A percentile compares a stretch with the other conserved stretches of the same genome.
Evolutionary conservation across 495 filamentous ascomycete species (phyloP).

Genomic region (Haplographium delicatum): DNA sequence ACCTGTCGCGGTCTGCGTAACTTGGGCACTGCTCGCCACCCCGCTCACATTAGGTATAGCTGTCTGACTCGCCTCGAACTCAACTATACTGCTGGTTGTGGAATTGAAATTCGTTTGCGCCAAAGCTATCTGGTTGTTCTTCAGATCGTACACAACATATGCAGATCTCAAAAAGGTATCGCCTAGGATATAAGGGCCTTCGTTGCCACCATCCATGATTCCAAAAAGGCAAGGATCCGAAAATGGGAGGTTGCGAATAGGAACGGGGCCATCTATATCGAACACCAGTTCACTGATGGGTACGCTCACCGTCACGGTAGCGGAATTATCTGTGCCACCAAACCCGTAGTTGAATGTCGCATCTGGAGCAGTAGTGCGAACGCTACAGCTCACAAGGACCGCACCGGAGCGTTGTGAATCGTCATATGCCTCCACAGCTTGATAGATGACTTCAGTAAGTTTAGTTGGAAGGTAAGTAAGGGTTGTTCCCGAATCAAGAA

Average conservation of each 20-base stretch:
- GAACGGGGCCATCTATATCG: constrained; percentile 34
- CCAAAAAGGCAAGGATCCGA: constrained; percentile 30
- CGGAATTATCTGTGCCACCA: constrained; percentile 51
- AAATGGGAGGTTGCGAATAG: constrained; percentile 25
- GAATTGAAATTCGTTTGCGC: constrained; percentile 83
- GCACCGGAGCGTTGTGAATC: constrained; percentile 38
- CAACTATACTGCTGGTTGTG: constrained; percentile 43
- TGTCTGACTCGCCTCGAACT: constrained; percentile 29
- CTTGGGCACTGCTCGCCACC: constrained; percentile 33
- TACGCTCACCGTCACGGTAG: constrained; percentile 59
- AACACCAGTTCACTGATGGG: constrained; percentile 72
- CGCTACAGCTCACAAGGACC: constrained; percentile 41
- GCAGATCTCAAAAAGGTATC: constrained; percentile 91
- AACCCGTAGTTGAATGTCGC: constrained; percentile 48
- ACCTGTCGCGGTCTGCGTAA: constrained; percentile 19
- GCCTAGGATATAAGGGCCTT: constrained; percentile 46
- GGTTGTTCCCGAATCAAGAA: constrained; percentile 86
- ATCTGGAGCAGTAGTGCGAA: constrained; percentile 51
- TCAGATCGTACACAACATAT: constrained; percentile 90
- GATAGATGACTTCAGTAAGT: constrained; percentile 52
- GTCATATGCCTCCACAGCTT: constrained; percentile 47
- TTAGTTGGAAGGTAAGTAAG: constrained; percentile 70
- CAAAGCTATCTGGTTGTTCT: constrained; percentile 76
- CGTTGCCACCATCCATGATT: constrained; percentile 11
- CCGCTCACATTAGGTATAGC: constrained; percentile 27